These are phyloP conservation scores for Colletotrichum nymphaeae DNA, from an alignment of 2,329 filamentous ascomycete species.

Conservation along the genomic window DNA sequence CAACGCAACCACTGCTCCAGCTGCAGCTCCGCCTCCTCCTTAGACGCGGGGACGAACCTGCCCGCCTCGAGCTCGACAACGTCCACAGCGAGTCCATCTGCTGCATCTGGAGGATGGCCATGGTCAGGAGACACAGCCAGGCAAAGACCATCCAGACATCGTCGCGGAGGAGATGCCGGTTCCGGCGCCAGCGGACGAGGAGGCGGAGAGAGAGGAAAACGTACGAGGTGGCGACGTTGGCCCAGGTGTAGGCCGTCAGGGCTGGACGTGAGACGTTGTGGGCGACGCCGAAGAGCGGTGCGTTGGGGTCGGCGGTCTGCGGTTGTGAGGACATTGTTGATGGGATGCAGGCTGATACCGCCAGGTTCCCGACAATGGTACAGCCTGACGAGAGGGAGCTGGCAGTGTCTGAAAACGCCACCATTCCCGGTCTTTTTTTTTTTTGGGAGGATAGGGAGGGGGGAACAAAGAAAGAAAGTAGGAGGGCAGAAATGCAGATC, in stretches of 20 bases:
- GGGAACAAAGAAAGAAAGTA: background rate
- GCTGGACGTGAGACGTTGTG: conserved; percentile 10
- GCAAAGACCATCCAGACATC: conserved; percentile 47
- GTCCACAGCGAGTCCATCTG: conserved; percentile 37
- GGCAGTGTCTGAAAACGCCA: background rate
- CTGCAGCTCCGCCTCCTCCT: background rate
- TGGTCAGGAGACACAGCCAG: conserved; percentile 40
- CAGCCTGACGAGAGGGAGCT: background rate
- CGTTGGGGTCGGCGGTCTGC: conserved; percentile 19
- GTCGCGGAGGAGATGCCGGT: conserved; percentile 38
- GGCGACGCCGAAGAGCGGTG: conserved; percentile 32
- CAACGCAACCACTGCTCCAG: conserved; percentile 29
- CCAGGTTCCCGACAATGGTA: background rate
- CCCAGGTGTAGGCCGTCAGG: conserved; percentile 45
- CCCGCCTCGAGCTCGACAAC: conserved; percentile 34
- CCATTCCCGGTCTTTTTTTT: background rate
- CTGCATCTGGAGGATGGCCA: conserved; percentile 38
- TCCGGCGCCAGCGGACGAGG: conserved; percentile 40
- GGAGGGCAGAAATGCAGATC: too few relatives aligned
- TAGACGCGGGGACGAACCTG: conserved; percentile 21
- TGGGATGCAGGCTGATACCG: background rate
- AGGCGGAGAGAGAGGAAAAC: conserved; percentile 43
- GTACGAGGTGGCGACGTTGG: conserved; percentile 41
- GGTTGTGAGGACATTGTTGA: background rate
- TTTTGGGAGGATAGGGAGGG: background rate